A percentile compares a stretch with the other conserved stretches of the same genome.
Evolutionary conservation across 306 rosid species (phyloP).

Genomic region (Pachyrhizus erosus): DNA sequence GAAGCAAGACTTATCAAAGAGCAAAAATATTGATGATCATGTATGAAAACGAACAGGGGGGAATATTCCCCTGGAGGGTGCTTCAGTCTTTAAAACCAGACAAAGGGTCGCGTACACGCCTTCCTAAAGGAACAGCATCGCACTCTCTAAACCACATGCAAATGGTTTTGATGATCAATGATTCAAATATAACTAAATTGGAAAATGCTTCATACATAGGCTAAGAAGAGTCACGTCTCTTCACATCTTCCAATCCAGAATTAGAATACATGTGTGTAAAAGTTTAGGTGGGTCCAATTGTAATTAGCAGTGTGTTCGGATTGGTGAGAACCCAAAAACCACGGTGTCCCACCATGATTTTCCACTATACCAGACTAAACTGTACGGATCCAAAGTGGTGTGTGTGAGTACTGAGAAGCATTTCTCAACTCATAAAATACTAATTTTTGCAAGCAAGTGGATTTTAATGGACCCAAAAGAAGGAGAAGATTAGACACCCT

Average conservation of each 20-base stretch:
- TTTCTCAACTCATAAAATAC: neutral
- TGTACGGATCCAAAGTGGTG: neutral
- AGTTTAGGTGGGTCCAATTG: conserved; percentile 13
- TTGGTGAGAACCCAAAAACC: no score
- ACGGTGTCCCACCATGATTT: no score
- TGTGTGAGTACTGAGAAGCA: neutral
- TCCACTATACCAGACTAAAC: neutral
- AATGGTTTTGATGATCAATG: conserved; percentile 24
- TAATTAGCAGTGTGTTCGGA: neutral
- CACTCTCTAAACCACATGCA: conserved; percentile 31
- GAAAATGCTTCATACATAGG: neutral
- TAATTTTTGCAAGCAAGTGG: conserved; percentile 15
- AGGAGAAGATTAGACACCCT: conserved; percentile 1
- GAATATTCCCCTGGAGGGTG: conserved; percentile 43
- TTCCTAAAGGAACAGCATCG: conserved; percentile 12
- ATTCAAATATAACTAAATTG: neutral
- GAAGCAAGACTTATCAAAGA: conserved; percentile 25
- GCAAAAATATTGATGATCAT: conserved; percentile 5
- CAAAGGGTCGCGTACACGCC: conserved; percentile 34
- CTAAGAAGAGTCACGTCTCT: neutral
- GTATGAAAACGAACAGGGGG: neutral
- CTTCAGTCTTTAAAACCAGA: conserved; percentile 18
- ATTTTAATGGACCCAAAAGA: neutral
- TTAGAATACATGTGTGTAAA: neutral
- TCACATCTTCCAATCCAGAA: neutral